Evolutionary conservation across 139 green algal genomes (phyloP), one percentile per base, ranked within the genome.

Genomic region (Closterium sp.): DNA sequence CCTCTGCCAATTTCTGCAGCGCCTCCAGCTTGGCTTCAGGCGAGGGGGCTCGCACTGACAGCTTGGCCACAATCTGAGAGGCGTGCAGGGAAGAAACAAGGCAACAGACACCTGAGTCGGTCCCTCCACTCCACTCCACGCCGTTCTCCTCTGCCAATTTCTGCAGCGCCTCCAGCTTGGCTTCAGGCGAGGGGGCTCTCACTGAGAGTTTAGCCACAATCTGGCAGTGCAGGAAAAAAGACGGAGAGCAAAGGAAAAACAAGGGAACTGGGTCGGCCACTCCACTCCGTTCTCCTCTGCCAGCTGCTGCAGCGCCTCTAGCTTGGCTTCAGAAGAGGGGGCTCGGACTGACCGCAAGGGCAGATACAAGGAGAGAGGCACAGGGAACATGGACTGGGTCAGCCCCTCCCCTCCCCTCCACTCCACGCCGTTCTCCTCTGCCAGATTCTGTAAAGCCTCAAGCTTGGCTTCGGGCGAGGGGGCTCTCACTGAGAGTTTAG

Each of bases 141-240:
- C 86, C 28, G 29, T 89, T 29, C 88, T 94, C 91, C 17, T 86
- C 27, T 27, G 91, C 91, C 19, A 94, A 91, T n/a, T 94, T 42
- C 85, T 94, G 90, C 34, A 94, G 86, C 28, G 94, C 27, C 89
- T 88, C 32, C 29, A 94, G 70, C 21, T 94, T 94, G 6, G 88
- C 21, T 31, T 94, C 89, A 10, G 90, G 90, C 2, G 89, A 91
- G 28, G 91, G 91, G 4, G 91, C 70, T 22, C 73, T 34, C 1
- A 92, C 79, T 31, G 91, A 93, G 3, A 94, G 89, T 4, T 94
- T 94, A 34, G 89, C 91, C 31, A 94, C 94, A 19, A 94, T 92
- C 91, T 94, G 91, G 30, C 5, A 88, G 30, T 88, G 4, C 85
- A 7, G 30, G 7, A 13, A 13, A 31, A 7, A 7, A 7, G 30